Evolutionary conservation across 1,139 yeast genomes (phyloP), one percentile per base, ranked within the genome.

Genomic region (Kazachstania sp.): DNA sequence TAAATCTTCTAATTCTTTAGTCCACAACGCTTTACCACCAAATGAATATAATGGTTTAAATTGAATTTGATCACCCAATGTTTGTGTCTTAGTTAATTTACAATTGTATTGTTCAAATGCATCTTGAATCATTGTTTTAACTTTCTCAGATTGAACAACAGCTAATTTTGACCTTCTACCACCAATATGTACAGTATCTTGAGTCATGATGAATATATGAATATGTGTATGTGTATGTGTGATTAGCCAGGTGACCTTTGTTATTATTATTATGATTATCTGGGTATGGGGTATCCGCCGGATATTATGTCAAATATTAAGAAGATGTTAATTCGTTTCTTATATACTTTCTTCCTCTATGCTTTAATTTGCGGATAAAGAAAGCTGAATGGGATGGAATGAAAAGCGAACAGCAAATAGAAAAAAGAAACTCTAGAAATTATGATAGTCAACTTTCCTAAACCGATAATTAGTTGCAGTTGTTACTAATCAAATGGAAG

Each of bases 21-120:
- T 92, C 98, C 98, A 92, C 39, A 92, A 69, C 0, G 96, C 81
- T 65, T 92, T 92, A 28, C 98, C 98, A 36, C 97, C 97, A 68
- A 92, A 92, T 6, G 95, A 78, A 66, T 92, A 94, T 47, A 92
- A 73, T 4, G 98, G 97, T 60, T 81, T 83, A 58, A 77, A 77
- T 63, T 81, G 92, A 37, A 84, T 82, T 63, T 86, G 83, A 69
- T 92, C 98, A 26, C 97, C 98, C 39, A 92, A 72, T 0, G 98
- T 92, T 43, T 83, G 77, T 43, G 87, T 74, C 4, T 95, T 94
- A 20, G 86, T 70, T 31, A 92, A 83, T 31, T 83, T 78, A 56
- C 90, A 83, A 46, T 81, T 73, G 30, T 71, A 61, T 19, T 79
- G 73, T 20, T 95, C 88, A 59, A 79, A 84, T 39, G 72, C 72